Percentiles rank a stretch among this genome's conserved stretches.
Conservation (phyloP, 2,329 filamentous ascomycete species). For the Xylaria sp. region DNA sequence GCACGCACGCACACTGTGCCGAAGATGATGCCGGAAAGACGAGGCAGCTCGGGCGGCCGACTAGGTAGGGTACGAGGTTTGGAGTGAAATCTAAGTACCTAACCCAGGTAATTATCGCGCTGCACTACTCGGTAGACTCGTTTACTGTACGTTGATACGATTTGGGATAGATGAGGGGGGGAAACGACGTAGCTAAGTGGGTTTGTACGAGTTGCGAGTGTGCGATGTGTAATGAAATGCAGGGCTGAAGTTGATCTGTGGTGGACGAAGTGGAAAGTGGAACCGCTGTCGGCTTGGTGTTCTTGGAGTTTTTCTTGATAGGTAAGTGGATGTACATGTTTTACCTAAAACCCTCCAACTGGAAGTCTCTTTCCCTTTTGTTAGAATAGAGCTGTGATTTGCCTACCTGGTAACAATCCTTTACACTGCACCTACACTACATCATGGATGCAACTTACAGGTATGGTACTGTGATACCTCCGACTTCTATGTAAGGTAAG, state of each 20-base stretch:
- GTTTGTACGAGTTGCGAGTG: slow-evolving; percentile 3
- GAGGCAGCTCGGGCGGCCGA: slow-evolving; percentile 1
- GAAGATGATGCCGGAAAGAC: background rate
- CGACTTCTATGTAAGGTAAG: background rate
- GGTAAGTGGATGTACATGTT: background rate
- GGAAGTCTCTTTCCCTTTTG: too few relatives aligned
- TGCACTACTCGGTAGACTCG: background rate
- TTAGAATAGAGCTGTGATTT: background rate
- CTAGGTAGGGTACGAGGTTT: background rate
- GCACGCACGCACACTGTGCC: slow-evolving; percentile 23
- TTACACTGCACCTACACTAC: too few relatives aligned
- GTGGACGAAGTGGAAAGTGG: slow-evolving; percentile 32
- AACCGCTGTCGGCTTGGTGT: slow-evolving; percentile 21
- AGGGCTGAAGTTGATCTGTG: slow-evolving; percentile 27
- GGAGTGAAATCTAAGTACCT: background rate
- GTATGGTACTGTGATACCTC: too few relatives aligned
- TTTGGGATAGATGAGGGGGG: slow-evolving; percentile 10
- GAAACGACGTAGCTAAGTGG: slow-evolving; percentile 18
- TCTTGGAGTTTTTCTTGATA: slow-evolving; percentile 7
- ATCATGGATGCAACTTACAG: too few relatives aligned
- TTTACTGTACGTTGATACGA: background rate
- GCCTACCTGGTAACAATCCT: too few relatives aligned
- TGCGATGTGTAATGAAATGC: slow-evolving; percentile 17
- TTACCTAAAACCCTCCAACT: background rate
- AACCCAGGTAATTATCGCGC: background rate